Percentiles rank a stretch among this genome's conserved stretches.
These are phyloP conservation scores for Phytophthora capsici DNA, from an alignment of 352 stramenopile genomes.

Conservation along the genomic window DNA sequence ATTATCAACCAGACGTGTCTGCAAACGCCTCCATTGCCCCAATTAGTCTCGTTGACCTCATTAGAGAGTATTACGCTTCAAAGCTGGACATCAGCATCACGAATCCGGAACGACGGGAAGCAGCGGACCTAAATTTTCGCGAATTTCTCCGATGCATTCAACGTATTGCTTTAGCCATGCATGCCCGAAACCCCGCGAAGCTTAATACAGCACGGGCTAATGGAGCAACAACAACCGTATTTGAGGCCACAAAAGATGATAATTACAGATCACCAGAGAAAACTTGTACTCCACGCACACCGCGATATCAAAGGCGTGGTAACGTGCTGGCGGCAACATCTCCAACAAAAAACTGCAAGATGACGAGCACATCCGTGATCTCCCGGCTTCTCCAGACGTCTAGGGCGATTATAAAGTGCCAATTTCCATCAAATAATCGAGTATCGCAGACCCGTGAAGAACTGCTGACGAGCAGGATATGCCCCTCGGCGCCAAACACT, in stretches of 20 bases:
- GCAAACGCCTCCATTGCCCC: constrained; percentile 45
- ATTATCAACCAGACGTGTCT: constrained; percentile 36
- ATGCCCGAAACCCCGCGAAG: constrained; percentile 37
- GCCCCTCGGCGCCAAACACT: not conserved
- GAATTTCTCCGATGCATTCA: constrained; percentile 79
- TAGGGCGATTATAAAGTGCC: constrained; percentile 36
- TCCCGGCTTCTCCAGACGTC: constrained; percentile 63
- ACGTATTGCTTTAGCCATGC: constrained; percentile 74
- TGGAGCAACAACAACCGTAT: constrained; percentile 51
- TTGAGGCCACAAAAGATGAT: constrained; percentile 64
- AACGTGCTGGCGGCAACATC: constrained; percentile 54
- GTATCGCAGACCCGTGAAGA: not conserved
- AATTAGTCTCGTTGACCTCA: constrained; percentile 68
- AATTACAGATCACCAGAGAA: constrained; percentile 29
- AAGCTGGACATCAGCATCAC: constrained; percentile 80
- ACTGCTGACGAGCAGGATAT: constrained; percentile 2
- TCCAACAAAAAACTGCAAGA: constrained; percentile 64
- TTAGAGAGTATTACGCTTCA: constrained; percentile 74
- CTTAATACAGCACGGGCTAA: constrained; percentile 26
- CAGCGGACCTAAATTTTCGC: constrained; percentile 66
- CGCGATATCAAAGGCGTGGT: constrained; percentile 56
- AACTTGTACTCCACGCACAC: constrained; percentile 29
- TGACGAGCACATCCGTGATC: constrained; percentile 69
- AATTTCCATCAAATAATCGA: constrained; percentile 17
- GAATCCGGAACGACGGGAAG: constrained; percentile 53